These are phyloP conservation scores for Bipolaris victoriae DNA, from an alignment of 2,329 filamentous ascomycete species.

Conservation along the genomic window DNA sequence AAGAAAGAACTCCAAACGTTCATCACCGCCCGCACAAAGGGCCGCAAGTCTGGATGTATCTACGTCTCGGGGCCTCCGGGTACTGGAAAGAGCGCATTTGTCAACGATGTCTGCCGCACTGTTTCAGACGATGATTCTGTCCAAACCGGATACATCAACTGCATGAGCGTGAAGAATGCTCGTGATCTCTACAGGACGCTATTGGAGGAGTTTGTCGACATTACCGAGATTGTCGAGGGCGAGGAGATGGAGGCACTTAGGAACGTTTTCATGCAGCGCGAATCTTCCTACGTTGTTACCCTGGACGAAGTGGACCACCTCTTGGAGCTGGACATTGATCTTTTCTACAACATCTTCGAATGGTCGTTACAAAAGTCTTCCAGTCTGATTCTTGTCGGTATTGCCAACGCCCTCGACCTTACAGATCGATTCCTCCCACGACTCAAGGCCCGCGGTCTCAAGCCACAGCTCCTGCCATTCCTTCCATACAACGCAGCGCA, in stretches of 20 bases:
- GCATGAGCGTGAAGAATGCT: slow-evolving; percentile 92
- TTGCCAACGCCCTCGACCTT: slow-evolving; percentile 93
- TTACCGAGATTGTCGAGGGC: slow-evolving; percentile 65
- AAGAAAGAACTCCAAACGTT: slow-evolving; percentile 71
- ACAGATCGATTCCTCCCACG: slow-evolving; percentile 94
- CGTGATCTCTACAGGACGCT: slow-evolving; percentile 84
- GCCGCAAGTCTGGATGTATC: slow-evolving; percentile 75
- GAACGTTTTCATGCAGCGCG: slow-evolving; percentile 69
- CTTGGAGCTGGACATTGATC: slow-evolving; percentile 83
- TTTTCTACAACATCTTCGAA: slow-evolving; percentile 92
- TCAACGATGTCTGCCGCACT: slow-evolving; percentile 75
- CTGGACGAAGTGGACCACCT: slow-evolving; percentile 96
- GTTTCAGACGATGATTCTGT: slow-evolving; percentile 60
- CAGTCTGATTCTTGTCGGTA: slow-evolving; percentile 82
- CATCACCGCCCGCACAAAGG: slow-evolving; percentile 66
- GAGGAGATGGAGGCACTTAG: slow-evolving; percentile 73
- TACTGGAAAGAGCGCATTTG: slow-evolving; percentile 94
- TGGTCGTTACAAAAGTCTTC: slow-evolving; percentile 88
- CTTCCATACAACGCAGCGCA: slow-evolving; percentile 88
- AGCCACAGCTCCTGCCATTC: slow-evolving; percentile 87
- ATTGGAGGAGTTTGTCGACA: slow-evolving; percentile 69
- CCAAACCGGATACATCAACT: slow-evolving; percentile 84
- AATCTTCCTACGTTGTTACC: slow-evolving; percentile 75
- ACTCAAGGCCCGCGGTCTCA: slow-evolving; percentile 89
- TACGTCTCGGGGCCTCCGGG: slow-evolving; percentile 96